Evolutionary conservation across 257 asterid species (phyloP).

Genomic region (Fraxinus americana): DNA sequence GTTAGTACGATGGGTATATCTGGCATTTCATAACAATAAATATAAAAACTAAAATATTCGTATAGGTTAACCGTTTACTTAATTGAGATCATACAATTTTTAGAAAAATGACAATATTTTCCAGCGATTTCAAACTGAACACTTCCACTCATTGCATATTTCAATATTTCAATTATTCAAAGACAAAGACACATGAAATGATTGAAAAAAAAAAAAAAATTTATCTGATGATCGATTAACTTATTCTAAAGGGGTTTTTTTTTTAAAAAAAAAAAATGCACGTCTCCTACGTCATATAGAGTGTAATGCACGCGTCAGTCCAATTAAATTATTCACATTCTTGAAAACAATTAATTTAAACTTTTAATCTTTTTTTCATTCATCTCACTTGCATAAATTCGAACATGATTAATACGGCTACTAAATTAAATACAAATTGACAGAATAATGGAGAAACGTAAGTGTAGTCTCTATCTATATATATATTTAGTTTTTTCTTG

Average conservation of each 20-base stretch:
- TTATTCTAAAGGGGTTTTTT: background rate
- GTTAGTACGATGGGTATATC: background rate
- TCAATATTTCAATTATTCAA: constrained; percentile 1
- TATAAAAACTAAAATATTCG: too few relatives aligned
- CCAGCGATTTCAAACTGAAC: background rate
- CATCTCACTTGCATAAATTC: background rate
- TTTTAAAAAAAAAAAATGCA: background rate
- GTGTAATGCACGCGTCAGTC: background rate
- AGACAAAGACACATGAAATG: background rate
- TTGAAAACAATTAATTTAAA: too few relatives aligned
- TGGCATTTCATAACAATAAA: too few relatives aligned
- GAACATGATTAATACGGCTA: background rate
- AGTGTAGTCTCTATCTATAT: background rate
- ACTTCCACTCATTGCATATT: constrained; percentile 18
- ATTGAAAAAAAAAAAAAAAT: background rate
- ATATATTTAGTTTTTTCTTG: too few relatives aligned
- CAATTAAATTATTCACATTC: background rate
- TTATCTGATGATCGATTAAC: too few relatives aligned
- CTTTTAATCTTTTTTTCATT: too few relatives aligned
- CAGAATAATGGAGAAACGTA: background rate
- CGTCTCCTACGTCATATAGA: background rate
- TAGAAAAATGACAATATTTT: too few relatives aligned
- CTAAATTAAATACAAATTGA: background rate
- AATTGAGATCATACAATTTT: too few relatives aligned
- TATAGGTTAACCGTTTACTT: too few relatives aligned